Conservation (phyloP, 768 basidiomycete species). For the Russula virescens region DNA sequence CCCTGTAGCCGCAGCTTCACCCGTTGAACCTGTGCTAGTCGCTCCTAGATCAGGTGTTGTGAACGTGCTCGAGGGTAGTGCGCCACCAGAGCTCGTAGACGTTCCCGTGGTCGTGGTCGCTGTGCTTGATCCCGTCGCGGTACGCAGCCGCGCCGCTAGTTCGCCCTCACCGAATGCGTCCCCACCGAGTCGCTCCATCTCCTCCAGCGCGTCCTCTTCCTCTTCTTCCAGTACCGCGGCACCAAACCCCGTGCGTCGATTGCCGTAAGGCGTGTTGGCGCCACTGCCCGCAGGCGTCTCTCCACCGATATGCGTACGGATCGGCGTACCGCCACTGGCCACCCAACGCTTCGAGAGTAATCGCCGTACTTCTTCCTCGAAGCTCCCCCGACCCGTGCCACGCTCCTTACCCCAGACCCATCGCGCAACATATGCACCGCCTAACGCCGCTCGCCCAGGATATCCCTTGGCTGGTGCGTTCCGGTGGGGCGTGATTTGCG, state of each 20-base stretch:
- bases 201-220: slow-evolving; percentile 68
- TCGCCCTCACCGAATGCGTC: slow-evolving; percentile 40
- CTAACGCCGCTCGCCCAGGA: slow-evolving; percentile 64
- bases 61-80: slow-evolving; percentile 42
- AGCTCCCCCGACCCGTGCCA: slow-evolving; percentile 48
- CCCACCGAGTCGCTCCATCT: slow-evolving; percentile 41
- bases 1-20: slow-evolving; percentile 31
- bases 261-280: slow-evolving; percentile 60
- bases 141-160: slow-evolving; percentile 43
- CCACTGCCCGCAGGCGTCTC: slow-evolving; percentile 48
- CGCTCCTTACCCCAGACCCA: slow-evolving; percentile 81
- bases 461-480: slow-evolving; percentile 68
- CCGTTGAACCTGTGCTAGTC: slow-evolving; percentile 25
- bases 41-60: slow-evolving; percentile 58
- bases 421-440: slow-evolving; percentile 72
- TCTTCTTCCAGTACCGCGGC: slow-evolving; percentile 58
- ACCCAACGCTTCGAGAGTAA: slow-evolving; percentile 72
- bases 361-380: slow-evolving; percentile 75
- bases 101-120: slow-evolving; percentile 35
- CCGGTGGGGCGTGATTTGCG: slow-evolving; percentile 63
- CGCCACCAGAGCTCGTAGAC: slow-evolving; percentile 26
- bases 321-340: slow-evolving; percentile 49
- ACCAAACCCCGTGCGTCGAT: slow-evolving; percentile 46
- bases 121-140: slow-evolving; percentile 46
- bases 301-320: slow-evolving; percentile 53